Evolutionary conservation across 768 basidiomycete genomes (phyloP).

Genomic region (Collybia sordida): DNA sequence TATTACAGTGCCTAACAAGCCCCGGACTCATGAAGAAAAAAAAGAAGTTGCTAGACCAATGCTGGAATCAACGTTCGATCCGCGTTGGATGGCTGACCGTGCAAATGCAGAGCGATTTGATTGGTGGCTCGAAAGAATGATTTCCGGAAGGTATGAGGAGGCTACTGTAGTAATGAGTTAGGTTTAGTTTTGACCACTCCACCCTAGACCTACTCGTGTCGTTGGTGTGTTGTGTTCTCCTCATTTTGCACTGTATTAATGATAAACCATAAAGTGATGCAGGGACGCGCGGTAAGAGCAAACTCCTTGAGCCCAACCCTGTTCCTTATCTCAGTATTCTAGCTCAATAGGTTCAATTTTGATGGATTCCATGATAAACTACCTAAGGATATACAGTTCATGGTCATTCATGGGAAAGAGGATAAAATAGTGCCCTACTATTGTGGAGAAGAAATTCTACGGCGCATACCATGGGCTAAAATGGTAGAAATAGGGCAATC

Average conservation of each 20-base stretch:
- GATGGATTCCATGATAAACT: slow-evolving; percentile 29
- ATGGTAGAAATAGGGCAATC: slow-evolving; percentile 28
- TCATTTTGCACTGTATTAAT: background rate
- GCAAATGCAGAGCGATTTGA: slow-evolving; percentile 24
- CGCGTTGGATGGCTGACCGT: slow-evolving; percentile 31
- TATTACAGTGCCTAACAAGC: slow-evolving; percentile 11
- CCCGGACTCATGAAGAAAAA: slow-evolving; percentile 27
- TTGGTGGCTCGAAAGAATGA: slow-evolving; percentile 20
- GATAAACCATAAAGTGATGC: slow-evolving; percentile 23
- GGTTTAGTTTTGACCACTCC: background rate
- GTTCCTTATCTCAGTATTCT: background rate
- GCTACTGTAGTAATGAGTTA: background rate
- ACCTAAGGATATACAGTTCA: slow-evolving; percentile 26
- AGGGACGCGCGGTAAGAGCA: slow-evolving; percentile 27
- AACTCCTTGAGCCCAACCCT: background rate
- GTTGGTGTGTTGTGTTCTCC: slow-evolving; percentile 22
- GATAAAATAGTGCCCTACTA: slow-evolving; percentile 39
- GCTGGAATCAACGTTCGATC: slow-evolving; percentile 30
- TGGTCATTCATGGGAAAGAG: slow-evolving; percentile 41
- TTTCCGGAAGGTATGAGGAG: slow-evolving; percentile 22
- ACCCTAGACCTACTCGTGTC: slow-evolving; percentile 24
- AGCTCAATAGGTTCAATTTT: slow-evolving; percentile 29
- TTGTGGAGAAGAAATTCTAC: slow-evolving; percentile 32
- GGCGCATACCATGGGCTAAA: slow-evolving; percentile 35
- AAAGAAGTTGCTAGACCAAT: slow-evolving; percentile 25